Base-by-base conservation (phyloP, 768 basidiomycete species). In the Lactifluus pinguis region DNA sequence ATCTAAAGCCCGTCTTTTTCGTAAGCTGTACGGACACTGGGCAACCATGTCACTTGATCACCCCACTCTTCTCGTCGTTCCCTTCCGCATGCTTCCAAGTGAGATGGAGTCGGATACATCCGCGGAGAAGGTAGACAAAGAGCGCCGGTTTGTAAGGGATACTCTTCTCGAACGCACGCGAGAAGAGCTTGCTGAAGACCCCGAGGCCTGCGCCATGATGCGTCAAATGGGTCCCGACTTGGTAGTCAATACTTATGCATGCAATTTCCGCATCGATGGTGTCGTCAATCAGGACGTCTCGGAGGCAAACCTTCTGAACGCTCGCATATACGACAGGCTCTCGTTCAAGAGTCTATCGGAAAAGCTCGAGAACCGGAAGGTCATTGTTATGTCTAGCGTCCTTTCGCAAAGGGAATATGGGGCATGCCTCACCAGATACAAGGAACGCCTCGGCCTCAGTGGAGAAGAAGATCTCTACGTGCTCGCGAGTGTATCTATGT, bases 221-320 rank as follows among this genome's bases (percentile, higher is more conserved):
- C 59, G 60, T 32, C 56, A 55, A 34, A 58, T 66, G 53, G 63
- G 64, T 4, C 61, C 65, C 10, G 79, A 79, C 62, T 72, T 80
- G 57, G 71, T 68, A 53, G 77, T 80, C 69, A 78, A 79, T 58
- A 70, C 73, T 2, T 80, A 79, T 57, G 71, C 74, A 2, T 73
- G 72, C 69, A 79, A 80, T 68, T 78, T 79, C 70, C 68, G 71
- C 19, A 59, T 72, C 49, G 66, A 71, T 53, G 75, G 71, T 39
- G 55, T 51, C 36, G 41, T 68, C 47, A 79, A 76, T 68, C 62
- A 65, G 21, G 75, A 76, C 64, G 67, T 79, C 57, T 70, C 61
- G 32, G 75, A 76, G 58, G 77, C 79, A 6, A 79, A 78, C 54
- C 67, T 69, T 53, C 68, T 80, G 13, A 78, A 78, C 59, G 64